These are phyloP conservation scores for Starmerella bacillaris DNA, from an alignment of 805 yeast genomes.

Conservation along the genomic window DNA sequence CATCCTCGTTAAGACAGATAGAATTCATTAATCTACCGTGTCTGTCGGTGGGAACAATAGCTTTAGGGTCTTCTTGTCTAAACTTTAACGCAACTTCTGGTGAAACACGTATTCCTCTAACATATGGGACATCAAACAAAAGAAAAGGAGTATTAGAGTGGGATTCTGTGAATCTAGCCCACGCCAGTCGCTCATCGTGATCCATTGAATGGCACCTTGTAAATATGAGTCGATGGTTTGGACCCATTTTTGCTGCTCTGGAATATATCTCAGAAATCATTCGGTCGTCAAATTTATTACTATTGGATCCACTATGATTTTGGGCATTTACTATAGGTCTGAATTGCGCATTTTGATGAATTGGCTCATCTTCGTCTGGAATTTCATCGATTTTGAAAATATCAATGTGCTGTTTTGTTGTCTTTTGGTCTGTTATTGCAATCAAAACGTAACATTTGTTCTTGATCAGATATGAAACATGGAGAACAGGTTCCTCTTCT, in stretches of 20 bases:
- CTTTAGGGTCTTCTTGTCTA: not conserved
- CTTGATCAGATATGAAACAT: conserved; percentile 63
- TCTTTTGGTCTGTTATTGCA: conserved; percentile 78
- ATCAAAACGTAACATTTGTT: conserved; percentile 75
- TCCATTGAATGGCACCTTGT: not conserved
- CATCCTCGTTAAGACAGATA: conserved; percentile 8
- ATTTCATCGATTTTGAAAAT: conserved; percentile 26
- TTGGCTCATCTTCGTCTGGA: not conserved
- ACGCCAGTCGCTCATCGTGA: not conserved
- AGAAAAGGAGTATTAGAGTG: not conserved
- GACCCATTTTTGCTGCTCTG: not conserved
- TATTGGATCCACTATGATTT: not conserved
- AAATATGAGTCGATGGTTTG: not conserved
- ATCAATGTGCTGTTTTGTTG: conserved; percentile 40
- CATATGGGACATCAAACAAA: not conserved
- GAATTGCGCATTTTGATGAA: not conserved
- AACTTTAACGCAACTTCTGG: not conserved
- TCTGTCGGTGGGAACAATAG: not conserved
- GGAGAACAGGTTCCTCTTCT: conserved; percentile 61
- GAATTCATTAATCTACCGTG: conserved; percentile 2
- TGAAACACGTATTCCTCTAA: not conserved
- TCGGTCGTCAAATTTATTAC: not conserved
- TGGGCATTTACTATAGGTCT: not conserved
- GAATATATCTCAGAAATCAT: not conserved
- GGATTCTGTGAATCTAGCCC: not conserved